Conservation (phyloP, 2,329 filamentous ascomycete species). For the Colletotrichum viniferum region DNA sequence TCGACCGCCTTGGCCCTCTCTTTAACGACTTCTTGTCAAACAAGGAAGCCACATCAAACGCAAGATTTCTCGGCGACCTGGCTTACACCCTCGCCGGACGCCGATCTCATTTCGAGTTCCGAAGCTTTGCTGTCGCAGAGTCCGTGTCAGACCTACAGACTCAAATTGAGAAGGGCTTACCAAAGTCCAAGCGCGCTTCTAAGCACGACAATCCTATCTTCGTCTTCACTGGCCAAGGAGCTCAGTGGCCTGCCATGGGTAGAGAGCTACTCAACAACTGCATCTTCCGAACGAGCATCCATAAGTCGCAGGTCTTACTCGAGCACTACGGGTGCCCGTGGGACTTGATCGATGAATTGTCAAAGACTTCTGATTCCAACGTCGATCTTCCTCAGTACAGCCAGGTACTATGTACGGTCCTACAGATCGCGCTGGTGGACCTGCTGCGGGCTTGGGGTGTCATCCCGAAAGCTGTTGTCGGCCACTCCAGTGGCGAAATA, state of each 20-base stretch:
- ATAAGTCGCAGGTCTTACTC: neutral
- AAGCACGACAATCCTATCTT: slow-evolving; percentile 14
- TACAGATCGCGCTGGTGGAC: slow-evolving; percentile 51
- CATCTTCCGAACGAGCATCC: neutral
- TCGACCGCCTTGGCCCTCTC: neutral
- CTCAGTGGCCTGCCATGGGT: slow-evolving; percentile 40
- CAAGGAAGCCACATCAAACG: neutral
- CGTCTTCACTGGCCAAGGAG: slow-evolving; percentile 42
- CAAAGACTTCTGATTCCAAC: neutral
- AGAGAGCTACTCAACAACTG: slow-evolving; percentile 28
- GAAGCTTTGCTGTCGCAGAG: neutral
- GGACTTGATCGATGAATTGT: neutral
- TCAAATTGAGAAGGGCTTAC: neutral
- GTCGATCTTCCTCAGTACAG: slow-evolving; percentile 23
- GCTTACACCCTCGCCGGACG: neutral
- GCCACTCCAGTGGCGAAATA: slow-evolving; percentile 9
- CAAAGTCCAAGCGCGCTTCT: neutral
- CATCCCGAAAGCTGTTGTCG: neutral
- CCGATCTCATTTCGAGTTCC: neutral
- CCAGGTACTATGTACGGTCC: slow-evolving; percentile 46
- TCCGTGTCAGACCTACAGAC: neutral
- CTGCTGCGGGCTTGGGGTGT: slow-evolving; percentile 48
- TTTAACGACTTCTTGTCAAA: neutral
- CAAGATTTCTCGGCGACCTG: neutral
- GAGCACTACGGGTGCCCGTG: neutral